A percentile compares a stretch with the other conserved stretches of the same genome.
Conservation (phyloP, 768 basidiomycete species). For the Macrocybe gigantea region DNA sequence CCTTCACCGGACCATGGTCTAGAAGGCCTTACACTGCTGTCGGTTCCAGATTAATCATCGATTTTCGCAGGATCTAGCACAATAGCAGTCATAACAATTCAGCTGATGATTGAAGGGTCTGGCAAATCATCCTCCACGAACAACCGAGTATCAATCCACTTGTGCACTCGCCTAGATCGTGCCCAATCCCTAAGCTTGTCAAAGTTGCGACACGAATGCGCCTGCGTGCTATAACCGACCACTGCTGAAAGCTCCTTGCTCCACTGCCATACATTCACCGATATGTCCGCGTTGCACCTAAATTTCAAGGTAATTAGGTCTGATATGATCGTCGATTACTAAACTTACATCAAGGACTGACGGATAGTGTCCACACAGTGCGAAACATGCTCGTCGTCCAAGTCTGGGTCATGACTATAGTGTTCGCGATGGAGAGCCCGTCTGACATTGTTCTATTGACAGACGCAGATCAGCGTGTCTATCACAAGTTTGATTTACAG, state of each 20-base stretch:
- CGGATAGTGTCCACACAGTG: slow-evolving; percentile 16
- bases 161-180: neutral
- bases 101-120: neutral
- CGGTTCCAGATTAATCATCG: too few species aligned
- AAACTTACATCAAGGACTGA: slow-evolving; percentile 14
- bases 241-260: slow-evolving; percentile 3
- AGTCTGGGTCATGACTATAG: slow-evolving; percentile 11
- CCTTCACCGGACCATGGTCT: too few species aligned
- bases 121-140: neutral
- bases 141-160: neutral
- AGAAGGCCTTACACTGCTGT: too few species aligned
- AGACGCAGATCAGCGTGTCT: neutral
- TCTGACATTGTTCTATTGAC: slow-evolving; percentile 12
- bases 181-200: slow-evolving; percentile 13
- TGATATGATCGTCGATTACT: slow-evolving; percentile 1
- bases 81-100: too few species aligned
- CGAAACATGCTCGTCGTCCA: slow-evolving; percentile 11
- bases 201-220: slow-evolving; percentile 13
- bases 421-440: slow-evolving; percentile 11
- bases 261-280: slow-evolving; percentile 16
- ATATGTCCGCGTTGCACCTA: neutral
- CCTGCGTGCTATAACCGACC: slow-evolving; percentile 10
- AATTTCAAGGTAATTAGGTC: neutral
- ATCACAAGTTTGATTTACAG: neutral
- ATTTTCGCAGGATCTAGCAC: too few species aligned